phyloP scores from a whole-genome alignment of 176 grass and related monocot species.

The Panicum miliaceum region DNA sequence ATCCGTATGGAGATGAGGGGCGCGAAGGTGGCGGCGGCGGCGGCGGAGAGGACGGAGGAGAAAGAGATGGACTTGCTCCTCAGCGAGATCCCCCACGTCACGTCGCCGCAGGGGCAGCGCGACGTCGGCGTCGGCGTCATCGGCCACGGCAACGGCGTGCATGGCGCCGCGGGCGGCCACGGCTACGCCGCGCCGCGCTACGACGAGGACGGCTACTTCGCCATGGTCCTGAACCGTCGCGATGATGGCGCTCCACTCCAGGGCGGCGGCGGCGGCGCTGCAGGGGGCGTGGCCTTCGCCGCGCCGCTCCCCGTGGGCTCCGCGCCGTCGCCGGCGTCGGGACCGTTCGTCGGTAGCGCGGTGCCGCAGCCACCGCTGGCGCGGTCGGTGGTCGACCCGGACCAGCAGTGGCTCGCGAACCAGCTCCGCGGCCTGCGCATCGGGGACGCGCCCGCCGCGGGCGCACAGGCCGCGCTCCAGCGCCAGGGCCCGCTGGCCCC shows the following conservation, averaged over 20 bases:
- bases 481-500: background rate
- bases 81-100: conserved; percentile 58
- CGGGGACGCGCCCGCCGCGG: conserved; percentile 23
- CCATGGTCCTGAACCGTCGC: conserved; percentile 36
- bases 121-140: conserved; percentile 4
- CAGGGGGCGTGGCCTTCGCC: background rate
- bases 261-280: conserved; percentile 10
- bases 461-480: background rate
- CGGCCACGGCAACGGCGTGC: conserved; percentile 26
- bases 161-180: background rate
- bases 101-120: conserved; percentile 45
- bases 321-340: conserved; percentile 18
- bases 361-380: conserved; percentile 8
- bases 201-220: conserved; percentile 32
- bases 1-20: conserved; percentile 44
- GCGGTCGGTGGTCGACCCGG: conserved; percentile 24
- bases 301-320: conserved; percentile 19
- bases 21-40: conserved; percentile 7
- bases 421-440: conserved; percentile 44
- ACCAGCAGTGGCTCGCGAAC: conserved; percentile 26
- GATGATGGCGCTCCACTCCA: conserved; percentile 38
- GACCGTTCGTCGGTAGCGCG: conserved; percentile 33
- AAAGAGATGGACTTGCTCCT: conserved; percentile 76
- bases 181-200: conserved; percentile 18
- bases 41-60: conserved; percentile 45